Base-by-base conservation (phyloP, 768 basidiomycete genomes). In the Hemileccinum rubropunctum region DNA sequence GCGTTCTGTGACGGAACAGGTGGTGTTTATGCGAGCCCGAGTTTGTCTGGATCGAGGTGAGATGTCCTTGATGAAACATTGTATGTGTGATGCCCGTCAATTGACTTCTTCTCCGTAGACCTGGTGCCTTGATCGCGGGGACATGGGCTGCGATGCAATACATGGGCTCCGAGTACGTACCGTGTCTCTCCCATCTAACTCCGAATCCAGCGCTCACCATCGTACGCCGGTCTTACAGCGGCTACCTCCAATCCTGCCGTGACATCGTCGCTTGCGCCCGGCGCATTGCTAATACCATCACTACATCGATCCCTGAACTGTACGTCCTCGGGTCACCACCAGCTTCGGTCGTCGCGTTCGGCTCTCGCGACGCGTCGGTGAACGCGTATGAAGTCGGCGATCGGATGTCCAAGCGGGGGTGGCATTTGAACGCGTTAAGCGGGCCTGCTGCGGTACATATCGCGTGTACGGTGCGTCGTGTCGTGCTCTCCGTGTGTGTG, bases 91-190 rank as follows among this genome's bases (percentile, higher is more conserved):
- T 23, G 23, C 23, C 28, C 28, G 11, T 30, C 28, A 9, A 30
- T 30, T 30, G 2, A 30, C 28, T 9, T 30, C 11, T 12, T 9
- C 28, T 30, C 6, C 6, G 23, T 14, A 91, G 95, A 34, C 91
- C 95, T 1, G 97, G 95, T 6, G 84, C 94, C 0, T 72, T 98
- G 53, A 86, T 99, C 52, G 95, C 95, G 21, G 95, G 91, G 40
- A 85, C 93, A 26, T 99, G 94, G 93, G 95, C 95, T 7, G 92
- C 93, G 2, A 86, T 99, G 84, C 88, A 95, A 54, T 83, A 91
- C 65, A 86, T 98, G 73, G 95, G 95, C 26, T 76, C 84, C 52
- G 77, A 86, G 91, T 93, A 62, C 45, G 86, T 75, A 17, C 34
- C 47, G 11, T 35, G 17, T 39, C 28, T 35, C 7, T 38, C 4